phyloP scores from a whole-genome alignment of 2,329 filamentous ascomycete species.

The Drechslerella coelobrocha region DNA sequence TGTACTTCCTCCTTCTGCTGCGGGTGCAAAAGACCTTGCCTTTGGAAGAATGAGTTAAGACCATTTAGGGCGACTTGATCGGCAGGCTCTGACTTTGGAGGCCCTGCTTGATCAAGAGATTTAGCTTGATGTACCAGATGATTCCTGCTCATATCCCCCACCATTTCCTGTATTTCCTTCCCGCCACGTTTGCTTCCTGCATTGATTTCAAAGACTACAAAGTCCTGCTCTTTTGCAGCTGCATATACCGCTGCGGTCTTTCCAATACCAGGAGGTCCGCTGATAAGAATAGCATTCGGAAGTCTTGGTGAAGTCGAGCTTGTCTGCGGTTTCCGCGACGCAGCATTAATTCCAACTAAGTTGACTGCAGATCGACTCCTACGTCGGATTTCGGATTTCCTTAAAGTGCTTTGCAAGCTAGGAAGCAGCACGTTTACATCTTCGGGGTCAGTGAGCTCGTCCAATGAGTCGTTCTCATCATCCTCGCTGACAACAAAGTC shows the following conservation, averaged over 20 bases:
- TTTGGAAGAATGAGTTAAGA: conserved; percentile 81
- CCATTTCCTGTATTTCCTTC: conserved; percentile 85
- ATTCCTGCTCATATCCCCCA: conserved; percentile 96
- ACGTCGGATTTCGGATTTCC: conserved; percentile 63
- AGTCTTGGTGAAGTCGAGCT: conserved; percentile 63
- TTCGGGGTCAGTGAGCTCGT: conserved; percentile 71
- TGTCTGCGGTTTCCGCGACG: conserved; percentile 55
- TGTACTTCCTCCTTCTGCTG: conserved; percentile 52
- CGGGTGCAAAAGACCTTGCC: conserved; percentile 59
- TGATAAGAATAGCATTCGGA: conserved; percentile 82
- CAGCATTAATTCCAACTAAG: conserved; percentile 8
- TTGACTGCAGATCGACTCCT: conserved; percentile 37
- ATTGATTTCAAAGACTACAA: conserved; percentile 95
- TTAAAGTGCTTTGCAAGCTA: conserved; percentile 58
- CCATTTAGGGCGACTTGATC: conserved; percentile 56
- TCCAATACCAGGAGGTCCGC: conserved; percentile 85
- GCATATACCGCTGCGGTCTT: conserved; percentile 94
- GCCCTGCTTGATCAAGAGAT: conserved; percentile 54
- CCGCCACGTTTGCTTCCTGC: conserved; percentile 81
- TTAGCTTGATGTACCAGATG: conserved; percentile 75
- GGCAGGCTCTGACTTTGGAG: conserved; percentile 54
- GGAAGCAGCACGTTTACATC: conserved; percentile 59
- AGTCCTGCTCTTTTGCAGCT: conserved; percentile 86
- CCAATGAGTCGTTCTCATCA: conserved; percentile 74
- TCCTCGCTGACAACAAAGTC: conserved; percentile 81